Percentiles rank a stretch among this genome's conserved stretches.
These are phyloP conservation scores for Sordaria brevicollis DNA, from an alignment of 495 filamentous ascomycete species.

Conservation along the genomic window DNA sequence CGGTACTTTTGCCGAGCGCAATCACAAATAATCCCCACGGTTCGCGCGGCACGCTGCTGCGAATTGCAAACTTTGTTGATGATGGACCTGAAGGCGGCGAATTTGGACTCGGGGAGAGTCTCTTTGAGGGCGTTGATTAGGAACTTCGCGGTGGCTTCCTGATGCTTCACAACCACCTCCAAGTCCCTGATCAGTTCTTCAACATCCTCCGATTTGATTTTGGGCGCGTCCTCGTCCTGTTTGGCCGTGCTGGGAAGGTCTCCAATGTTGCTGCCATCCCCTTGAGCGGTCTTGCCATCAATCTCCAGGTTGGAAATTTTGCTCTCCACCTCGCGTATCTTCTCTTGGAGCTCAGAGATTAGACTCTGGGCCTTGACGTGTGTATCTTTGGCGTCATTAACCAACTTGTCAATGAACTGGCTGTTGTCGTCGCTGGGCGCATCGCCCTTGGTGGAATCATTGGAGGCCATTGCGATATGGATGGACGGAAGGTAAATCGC, in stretches of 20 bases:
- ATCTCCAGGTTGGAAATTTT: not conserved
- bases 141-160: too few relatives aligned
- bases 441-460: not conserved
- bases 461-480: not conserved
- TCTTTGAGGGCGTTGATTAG: not conserved
- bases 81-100: not conserved
- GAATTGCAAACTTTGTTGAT: not conserved
- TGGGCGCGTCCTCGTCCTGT: not conserved
- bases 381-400: not conserved
- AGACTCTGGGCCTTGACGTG: not conserved
- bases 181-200: too few relatives aligned
- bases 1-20: too few relatives aligned
- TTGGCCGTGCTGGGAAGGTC: not conserved
- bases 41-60: too few relatives aligned
- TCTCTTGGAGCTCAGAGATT: not conserved
- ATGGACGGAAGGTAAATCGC: not conserved
- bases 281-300: not conserved
- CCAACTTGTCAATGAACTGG: not conserved
- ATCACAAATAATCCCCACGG: too few relatives aligned
- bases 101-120: not conserved
- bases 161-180: not conserved
- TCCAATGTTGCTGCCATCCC: not conserved
- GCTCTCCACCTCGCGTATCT: not conserved
- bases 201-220: not conserved
- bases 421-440: not conserved